These are phyloP conservation scores for Aspergillus diversus DNA, from an alignment of 495 filamentous ascomycete species.

Conservation along the genomic window DNA sequence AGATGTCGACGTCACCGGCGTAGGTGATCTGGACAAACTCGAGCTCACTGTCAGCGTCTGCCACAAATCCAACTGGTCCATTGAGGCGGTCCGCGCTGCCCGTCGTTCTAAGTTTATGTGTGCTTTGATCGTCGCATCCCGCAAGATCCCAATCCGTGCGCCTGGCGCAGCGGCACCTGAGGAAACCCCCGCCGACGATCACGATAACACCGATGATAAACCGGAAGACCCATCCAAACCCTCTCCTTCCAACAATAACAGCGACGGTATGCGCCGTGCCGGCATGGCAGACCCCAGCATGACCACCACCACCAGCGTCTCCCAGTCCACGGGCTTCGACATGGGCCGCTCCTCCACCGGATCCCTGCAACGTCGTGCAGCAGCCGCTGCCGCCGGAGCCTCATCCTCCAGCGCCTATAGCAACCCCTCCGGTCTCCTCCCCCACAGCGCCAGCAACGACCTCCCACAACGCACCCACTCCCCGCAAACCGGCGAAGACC, in stretches of 20 bases:
- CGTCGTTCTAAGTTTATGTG: slow-evolving; percentile 97
- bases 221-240: slow-evolving; percentile 7
- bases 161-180: slow-evolving; percentile 21
- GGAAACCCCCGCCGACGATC: slow-evolving; percentile 17
- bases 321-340: slow-evolving; percentile 44
- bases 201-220: slow-evolving; percentile 17
- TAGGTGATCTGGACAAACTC: slow-evolving; percentile 87
- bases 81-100: slow-evolving; percentile 78
- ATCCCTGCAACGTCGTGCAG: slow-evolving; percentile 39
- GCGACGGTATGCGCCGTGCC: slow-evolving; percentile 18
- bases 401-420: slow-evolving; percentile 25
- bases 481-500: slow-evolving; percentile 34
- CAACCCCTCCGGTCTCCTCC: slow-evolving; percentile 36
- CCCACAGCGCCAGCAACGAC: slow-evolving; percentile 47
- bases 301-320: slow-evolving; percentile 21
- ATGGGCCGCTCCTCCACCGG: slow-evolving; percentile 30
- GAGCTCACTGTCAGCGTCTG: slow-evolving; percentile 80
- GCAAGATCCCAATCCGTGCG: slow-evolving; percentile 79
- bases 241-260: slow-evolving; percentile 8
- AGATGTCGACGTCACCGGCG: slow-evolving; percentile 72
- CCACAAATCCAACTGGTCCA: slow-evolving; percentile 97
- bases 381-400: slow-evolving; percentile 20
- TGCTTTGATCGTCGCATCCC: slow-evolving; percentile 82
- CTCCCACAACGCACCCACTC: slow-evolving; percentile 46
- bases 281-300: slow-evolving; percentile 16